Evolutionary conservation across 192 early-diverging fungal species (phyloP).

Genomic region (Coemansia sp.): DNA sequence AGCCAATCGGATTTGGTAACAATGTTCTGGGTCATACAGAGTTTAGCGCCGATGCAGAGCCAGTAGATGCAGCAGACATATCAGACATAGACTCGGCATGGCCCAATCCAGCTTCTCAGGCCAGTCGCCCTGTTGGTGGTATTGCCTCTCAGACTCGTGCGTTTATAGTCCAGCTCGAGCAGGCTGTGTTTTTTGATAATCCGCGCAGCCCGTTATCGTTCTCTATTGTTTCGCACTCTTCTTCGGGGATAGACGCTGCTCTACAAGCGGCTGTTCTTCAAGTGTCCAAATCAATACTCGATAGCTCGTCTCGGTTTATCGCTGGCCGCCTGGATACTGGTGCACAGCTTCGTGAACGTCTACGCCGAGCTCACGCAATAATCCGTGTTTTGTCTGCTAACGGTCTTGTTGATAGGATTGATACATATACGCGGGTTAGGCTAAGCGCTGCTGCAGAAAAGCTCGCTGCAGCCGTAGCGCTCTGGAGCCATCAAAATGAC

Average conservation of each 20-base stretch:
- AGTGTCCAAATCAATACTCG: constrained; percentile 38
- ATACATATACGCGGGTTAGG: constrained; percentile 12
- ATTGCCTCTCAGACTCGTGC: constrained; percentile 3
- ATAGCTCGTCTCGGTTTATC: constrained; percentile 44
- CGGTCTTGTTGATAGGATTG: constrained; percentile 21
- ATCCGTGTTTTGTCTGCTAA: constrained; percentile 30
- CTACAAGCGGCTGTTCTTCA: constrained; percentile 36
- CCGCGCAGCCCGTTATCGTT: constrained; percentile 36
- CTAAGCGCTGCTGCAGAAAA: constrained; percentile 42
- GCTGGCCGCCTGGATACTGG: constrained; percentile 40
- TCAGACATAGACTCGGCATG: not conserved
- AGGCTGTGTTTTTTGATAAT: constrained; percentile 49
- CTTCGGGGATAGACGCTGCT: constrained; percentile 17
- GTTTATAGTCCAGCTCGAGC: constrained; percentile 36
- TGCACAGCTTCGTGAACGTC: constrained; percentile 37
- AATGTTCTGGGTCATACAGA: not conserved
- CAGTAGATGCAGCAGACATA: not conserved
- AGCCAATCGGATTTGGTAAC: not conserved
- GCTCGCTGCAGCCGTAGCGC: constrained; percentile 33
- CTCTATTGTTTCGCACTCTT: constrained; percentile 19
- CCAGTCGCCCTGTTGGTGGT: not conserved
- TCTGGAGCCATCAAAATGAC: constrained; percentile 47
- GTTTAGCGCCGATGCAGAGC: not conserved
- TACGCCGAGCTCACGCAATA: constrained; percentile 30
- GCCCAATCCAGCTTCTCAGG: not conserved